Conservation (phyloP, 768 basidiomycete genomes). For the Termitomyces sp. region DNA sequence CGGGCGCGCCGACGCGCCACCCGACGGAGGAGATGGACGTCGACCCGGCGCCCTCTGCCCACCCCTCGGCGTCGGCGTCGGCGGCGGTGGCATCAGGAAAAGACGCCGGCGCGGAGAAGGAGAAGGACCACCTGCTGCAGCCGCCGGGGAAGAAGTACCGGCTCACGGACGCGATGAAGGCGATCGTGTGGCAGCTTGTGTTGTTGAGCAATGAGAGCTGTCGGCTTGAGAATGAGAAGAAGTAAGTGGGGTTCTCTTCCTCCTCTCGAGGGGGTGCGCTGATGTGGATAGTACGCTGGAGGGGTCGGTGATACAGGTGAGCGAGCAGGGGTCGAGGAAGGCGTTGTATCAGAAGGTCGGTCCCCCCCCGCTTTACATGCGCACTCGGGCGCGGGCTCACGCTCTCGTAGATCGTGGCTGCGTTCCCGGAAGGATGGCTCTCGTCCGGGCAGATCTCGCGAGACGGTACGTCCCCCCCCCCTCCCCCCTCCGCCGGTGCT, state of each 20-base stretch:
- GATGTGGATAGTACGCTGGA: conserved; percentile 42
- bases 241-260: conserved; percentile 36
- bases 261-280: too few species aligned
- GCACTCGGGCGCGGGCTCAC: too few species aligned
- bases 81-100: conserved; percentile 4
- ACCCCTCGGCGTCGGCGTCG: conserved; percentile 9
- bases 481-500: too few species aligned
- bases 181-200: conserved; percentile 74
- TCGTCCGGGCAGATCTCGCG: conserved; percentile 81
- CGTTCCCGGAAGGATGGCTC: conserved; percentile 82
- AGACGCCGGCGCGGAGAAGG: conserved; percentile 10
- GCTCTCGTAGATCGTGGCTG: too few species aligned
- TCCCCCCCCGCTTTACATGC: conserved; percentile 16
- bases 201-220: conserved; percentile 80
- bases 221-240: conserved; percentile 60
- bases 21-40: conserved; percentile 43
- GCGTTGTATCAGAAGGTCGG: conserved; percentile 69
- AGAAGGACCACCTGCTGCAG: conserved; percentile 33
- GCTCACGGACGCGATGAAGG: conserved; percentile 77
- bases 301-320: conserved; percentile 63
- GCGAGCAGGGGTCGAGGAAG: conserved; percentile 79
- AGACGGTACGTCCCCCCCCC: conserved; percentile 48
- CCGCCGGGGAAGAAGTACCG: conserved; percentile 75
- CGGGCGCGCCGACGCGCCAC: conserved; percentile 31
- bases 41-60: conserved; percentile 16